Evolutionary conservation across 176 grass and related monocot genomes (phyloP).

Genomic region (Lolium rigidum): DNA sequence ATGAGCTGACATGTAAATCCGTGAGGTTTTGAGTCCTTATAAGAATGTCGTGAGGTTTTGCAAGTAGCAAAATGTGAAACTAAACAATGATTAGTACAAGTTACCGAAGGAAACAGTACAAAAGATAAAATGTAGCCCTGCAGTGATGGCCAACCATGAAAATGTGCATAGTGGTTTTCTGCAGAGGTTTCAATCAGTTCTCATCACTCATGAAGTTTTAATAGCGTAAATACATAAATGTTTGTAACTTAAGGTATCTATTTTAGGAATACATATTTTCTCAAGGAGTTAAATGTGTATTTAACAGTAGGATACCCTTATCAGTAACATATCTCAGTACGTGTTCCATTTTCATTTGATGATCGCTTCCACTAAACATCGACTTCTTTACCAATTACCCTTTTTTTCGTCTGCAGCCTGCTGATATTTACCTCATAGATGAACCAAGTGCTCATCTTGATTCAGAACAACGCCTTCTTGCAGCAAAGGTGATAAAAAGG

Average conservation of each 20-base stretch:
- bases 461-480: constrained; percentile 77
- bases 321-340: not conserved
- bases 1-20: too few relatives aligned
- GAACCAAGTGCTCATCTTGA: constrained; percentile 81
- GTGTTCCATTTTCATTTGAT: not conserved
- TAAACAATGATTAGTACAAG: not conserved
- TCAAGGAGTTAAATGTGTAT: not conserved
- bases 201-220: constrained; percentile 17
- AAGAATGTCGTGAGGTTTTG: not conserved
- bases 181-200: not conserved
- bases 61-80: not conserved
- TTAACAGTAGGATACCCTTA: not conserved
- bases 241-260: not conserved
- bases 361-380: not conserved
- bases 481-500: constrained; percentile 72
- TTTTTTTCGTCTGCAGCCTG: constrained; percentile 50
- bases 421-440: constrained; percentile 81
- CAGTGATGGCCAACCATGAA: not conserved
- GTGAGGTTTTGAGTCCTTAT: not conserved
- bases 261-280: not conserved
- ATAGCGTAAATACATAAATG: not conserved
- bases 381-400: not conserved
- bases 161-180: not conserved
- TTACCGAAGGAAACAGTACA: not conserved
- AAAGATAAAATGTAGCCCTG: not conserved